phyloP scores from a whole-genome alignment of 2,329 filamentous ascomycete genomes.

The Coniochaeta ligniaria region DNA sequence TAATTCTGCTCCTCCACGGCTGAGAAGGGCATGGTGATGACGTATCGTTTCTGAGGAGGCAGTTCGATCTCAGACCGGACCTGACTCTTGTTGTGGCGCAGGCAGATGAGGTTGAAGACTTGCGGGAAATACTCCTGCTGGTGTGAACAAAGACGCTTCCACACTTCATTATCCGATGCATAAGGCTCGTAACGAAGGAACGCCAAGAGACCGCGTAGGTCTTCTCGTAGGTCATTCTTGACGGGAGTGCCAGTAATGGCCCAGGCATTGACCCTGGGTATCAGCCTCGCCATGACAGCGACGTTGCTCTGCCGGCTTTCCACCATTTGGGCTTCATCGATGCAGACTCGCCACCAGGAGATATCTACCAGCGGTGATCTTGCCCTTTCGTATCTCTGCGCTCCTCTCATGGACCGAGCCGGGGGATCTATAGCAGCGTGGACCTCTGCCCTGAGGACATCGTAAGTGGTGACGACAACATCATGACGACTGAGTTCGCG shows the following conservation, averaged over 20 bases:
- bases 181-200: constrained; percentile 79
- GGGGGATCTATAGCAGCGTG: constrained; percentile 68
- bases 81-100: constrained; percentile 80
- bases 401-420: constrained; percentile 57
- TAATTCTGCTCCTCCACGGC: constrained; percentile 90
- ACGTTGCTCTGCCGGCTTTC: constrained; percentile 82
- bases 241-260: constrained; percentile 88
- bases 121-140: constrained; percentile 58
- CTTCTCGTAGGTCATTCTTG: constrained; percentile 52
- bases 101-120: constrained; percentile 64
- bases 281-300: constrained; percentile 68
- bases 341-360: constrained; percentile 78
- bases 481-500: constrained; percentile 43
- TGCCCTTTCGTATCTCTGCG: constrained; percentile 57
- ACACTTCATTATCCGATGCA: constrained; percentile 54
- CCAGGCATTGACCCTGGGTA: constrained; percentile 85
- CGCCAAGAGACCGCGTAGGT: constrained; percentile 71
- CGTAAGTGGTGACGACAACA: constrained; percentile 58
- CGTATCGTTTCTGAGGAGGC: constrained; percentile 76
- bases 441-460: constrained; percentile 70
- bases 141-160: constrained; percentile 56
- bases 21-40: constrained; percentile 86
- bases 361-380: constrained; percentile 75
- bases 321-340: constrained; percentile 85
- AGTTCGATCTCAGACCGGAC: constrained; percentile 73